Base-by-base conservation (phyloP, 108 stramenopile genomes). In the Nitzschia sp. region DNA sequence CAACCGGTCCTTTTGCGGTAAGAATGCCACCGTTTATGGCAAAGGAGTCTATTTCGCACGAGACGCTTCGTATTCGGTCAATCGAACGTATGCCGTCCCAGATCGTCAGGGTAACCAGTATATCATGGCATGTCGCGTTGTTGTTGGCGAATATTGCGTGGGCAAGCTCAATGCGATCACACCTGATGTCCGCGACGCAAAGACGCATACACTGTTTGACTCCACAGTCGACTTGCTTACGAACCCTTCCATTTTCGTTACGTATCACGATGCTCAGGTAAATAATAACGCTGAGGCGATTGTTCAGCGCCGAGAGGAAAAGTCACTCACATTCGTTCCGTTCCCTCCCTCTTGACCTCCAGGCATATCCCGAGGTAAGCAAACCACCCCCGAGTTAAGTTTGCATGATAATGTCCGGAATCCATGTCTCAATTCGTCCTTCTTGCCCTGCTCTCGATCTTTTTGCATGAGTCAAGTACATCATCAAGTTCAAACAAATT, bases 241-340 rank as follows among this genome's bases (percentile, higher is more conserved):
- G 31, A 72, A 72, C 32, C 61, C 71, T 9, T 29, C 28, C 6
- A 47, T 72, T 38, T 72, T 51, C 54, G 71, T 72, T n/a, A 64
- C 62, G 3, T 72, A 72, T 27, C 71, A 72, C 32, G 71, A 72
- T 28, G 71, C 71, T 15, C 71, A 72, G 30, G 71, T 61, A 13
- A 53, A 63, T 68, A n/a, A n/a, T n/a, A n/a, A n/a, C n/a, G n/a
- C n/a, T n/a, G n/a, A n/a, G n/a, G n/a, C n/a, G n/a, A n/a, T n/a
- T n/a, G n/a, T n/a, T n/a, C n/a, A n/a, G n/a, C n/a, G n/a, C n/a
- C n/a, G n/a, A n/a, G n/a, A n/a, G n/a, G n/a, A n/a, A n/a, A n/a
- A n/a, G n/a, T n/a, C n/a, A n/a, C n/a, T n/a, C n/a, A n/a, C n/a
- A n/a, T n/a, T n/a, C n/a, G n/a, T n/a, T n/a, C n/a, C n/a, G n/a